These are phyloP conservation scores for Hymenochaete sp. DNA, from an alignment of 1,284 basidiomycete species.

Conservation along the genomic window DNA sequence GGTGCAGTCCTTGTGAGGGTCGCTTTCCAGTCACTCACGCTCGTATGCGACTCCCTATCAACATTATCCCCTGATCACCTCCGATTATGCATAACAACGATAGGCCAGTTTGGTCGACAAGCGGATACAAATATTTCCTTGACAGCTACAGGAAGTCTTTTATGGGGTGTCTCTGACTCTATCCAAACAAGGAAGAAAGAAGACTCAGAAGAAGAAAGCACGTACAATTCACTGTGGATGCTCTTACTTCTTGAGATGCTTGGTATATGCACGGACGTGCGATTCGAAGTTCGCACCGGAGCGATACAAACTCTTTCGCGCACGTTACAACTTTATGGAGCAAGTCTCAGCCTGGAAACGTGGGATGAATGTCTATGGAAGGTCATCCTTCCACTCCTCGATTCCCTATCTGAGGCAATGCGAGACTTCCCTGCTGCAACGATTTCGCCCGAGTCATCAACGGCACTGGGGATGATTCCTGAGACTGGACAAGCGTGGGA, in stretches of 20 bases:
- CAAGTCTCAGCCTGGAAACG: constrained; percentile 64
- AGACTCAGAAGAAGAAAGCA: constrained; percentile 51
- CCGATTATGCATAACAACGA: constrained; percentile 78
- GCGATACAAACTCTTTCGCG: constrained; percentile 94
- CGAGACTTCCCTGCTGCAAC: constrained; percentile 27
- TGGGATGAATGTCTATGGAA: constrained; percentile 89
- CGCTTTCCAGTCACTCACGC: constrained; percentile 87
- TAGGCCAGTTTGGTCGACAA: constrained; percentile 87
- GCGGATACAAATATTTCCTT: constrained; percentile 93
- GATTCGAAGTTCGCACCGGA: constrained; percentile 85
- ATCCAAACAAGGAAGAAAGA: constrained; percentile 68
- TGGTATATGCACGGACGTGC: constrained; percentile 70
- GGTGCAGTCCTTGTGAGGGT: constrained; percentile 70
- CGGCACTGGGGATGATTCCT: constrained; percentile 16
- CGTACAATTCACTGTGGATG: constrained; percentile 85
- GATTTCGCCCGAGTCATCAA: constrained; percentile 15
- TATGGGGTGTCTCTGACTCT: constrained; percentile 92
- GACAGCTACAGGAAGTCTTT: constrained; percentile 79
- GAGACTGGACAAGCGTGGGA: constrained; percentile 55
- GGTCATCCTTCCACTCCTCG: constrained; percentile 83
- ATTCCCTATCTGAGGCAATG: constrained; percentile 55
- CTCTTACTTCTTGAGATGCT: constrained; percentile 80
- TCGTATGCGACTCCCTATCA: constrained; percentile 90
- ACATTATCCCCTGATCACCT: constrained; percentile 75
- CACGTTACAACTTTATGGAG: constrained; percentile 88